These are phyloP conservation scores for Chrysanthemum makinoi DNA, from an alignment of 129 eudicot species.

Conservation along the genomic window DNA sequence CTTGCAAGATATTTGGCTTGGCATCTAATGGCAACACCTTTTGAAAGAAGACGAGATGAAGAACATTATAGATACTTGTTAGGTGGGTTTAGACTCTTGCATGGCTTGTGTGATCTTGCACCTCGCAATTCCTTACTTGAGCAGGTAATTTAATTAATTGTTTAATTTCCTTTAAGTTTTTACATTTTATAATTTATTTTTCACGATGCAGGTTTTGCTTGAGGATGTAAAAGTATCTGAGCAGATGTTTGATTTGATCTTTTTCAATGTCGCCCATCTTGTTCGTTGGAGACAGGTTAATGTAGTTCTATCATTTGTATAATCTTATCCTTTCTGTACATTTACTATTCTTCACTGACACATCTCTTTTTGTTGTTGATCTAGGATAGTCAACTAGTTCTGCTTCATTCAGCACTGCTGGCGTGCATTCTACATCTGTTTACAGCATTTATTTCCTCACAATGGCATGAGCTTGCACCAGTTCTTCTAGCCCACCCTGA, in stretches of 20 bases:
- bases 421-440: constrained; percentile 71
- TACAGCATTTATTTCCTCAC: constrained; percentile 63
- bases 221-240: constrained; percentile 79
- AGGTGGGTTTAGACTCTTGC: constrained; percentile 65
- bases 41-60: constrained; percentile 53
- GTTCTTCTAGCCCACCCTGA: constrained; percentile 71
- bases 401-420: constrained; percentile 74
- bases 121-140: constrained; percentile 70
- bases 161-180: not conserved
- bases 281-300: constrained; percentile 55
- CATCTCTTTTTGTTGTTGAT: constrained; percentile 15
- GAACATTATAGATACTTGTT: constrained; percentile 61
- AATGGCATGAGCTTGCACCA: constrained; percentile 74
- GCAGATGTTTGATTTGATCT: constrained; percentile 76
- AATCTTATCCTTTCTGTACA: not conserved
- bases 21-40: constrained; percentile 67
- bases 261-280: constrained; percentile 53
- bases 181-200: constrained; percentile 12
- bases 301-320: constrained; percentile 10
- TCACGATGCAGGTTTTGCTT: constrained; percentile 62
- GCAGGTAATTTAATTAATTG: constrained; percentile 46
- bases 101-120: constrained; percentile 70
- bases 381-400: constrained; percentile 52
- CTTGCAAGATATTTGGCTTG: constrained; percentile 58
- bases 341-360: constrained; percentile 16